Base-by-base conservation (phyloP, 176 grass and related monocot genomes). In the Cenchrus americanus region DNA sequence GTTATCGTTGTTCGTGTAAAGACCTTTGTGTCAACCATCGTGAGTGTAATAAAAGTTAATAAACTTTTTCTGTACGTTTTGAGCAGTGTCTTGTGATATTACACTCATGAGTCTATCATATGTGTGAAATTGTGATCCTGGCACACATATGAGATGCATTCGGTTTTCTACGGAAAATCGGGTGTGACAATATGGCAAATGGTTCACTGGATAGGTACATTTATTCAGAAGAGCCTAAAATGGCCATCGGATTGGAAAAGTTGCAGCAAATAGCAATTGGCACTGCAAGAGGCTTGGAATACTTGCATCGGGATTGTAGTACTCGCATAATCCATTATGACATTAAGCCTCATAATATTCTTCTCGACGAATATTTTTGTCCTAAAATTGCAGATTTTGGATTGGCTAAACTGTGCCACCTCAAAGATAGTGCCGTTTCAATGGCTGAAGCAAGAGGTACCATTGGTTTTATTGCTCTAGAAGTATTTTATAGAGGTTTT, bases 311-410 rank as follows among this genome's bases (percentile, higher is more conserved):
- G 2, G 83, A 83, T 15, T 91, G 92, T 32, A 94, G 10, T 18
- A 76, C 84, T 1, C 88, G 72, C 5, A 93, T 93, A 30, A 85
- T 96, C n/a, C 94, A 96, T 89, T 96, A 93, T 66, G 94, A 96
- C 59, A 91, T 96, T 46, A 96, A 96, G 62, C 91, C 94, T 22
- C 86, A 93, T 0, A 96, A 96, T 13, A 87, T 93, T 8, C 84
- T 96, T 64, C 37, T 96, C 1, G 86, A 91, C 15, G n/a, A 89
- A 22, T 68, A 89, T 1, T 93, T 93, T 15, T 81, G 66, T 32
- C 94, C 94, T 1, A 95, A 95, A 66, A 90, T 92, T 49, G 90
- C 90, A 5, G 90, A 92, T 68, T 95, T 92, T 68, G 93, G 93
- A 32, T 65, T 95, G 12, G 93, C 90, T 0, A 95, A 95, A 76